Base-by-base conservation (phyloP, 176 grass and related monocot species). In the Bothriochloa decipiens region DNA sequence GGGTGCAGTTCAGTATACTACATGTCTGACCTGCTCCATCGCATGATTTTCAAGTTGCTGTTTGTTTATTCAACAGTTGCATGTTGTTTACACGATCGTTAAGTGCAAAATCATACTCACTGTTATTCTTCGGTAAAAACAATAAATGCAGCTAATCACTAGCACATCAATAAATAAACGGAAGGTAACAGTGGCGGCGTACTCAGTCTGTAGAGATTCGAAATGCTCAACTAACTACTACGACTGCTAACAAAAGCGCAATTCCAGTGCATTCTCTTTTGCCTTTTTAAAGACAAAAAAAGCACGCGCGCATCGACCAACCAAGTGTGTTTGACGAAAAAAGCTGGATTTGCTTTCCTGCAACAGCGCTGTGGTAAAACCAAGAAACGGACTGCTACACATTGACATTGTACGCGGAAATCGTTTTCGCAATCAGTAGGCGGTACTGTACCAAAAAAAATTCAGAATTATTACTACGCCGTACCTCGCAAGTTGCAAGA, bases 401-500 rank as follows among this genome's bases (percentile, higher is more conserved):
- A 82, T 32, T 82, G 15, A 64, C 79, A 82, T 32, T 82, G 15
- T 36, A 74, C 79, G 32, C 6, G 47, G n/a, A 52, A 7, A 15
- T 66, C 8, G 33, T 68, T 68, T 76, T 70, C 50, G 57, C 39
- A 46, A 25, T 28, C 49, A 33, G 37, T 49, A 61, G n/a, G 26
- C 15, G 6, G 64, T 74, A 46, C 32, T 17, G 78, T n/a, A 75
- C 46, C 1, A 17, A 36, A 58, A 36, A 58, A 17, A 76, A 58
- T 5, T 53, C 46, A 39, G 79, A 50, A 82, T 82, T 70, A 43
- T 11, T 40, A 40, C 40, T 40, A 40, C 52, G 28, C 16, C 27
- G 15, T 90, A 90, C 84, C 84, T 90, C 49, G 84, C 35, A 13
- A 52, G 52, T 55, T 1, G 74, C 35, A 32, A 20, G 65, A 74